Evolutionary conservation across 2,329 filamentous ascomycete genomes (phyloP).

Genomic region (Fusarium siculi): DNA sequence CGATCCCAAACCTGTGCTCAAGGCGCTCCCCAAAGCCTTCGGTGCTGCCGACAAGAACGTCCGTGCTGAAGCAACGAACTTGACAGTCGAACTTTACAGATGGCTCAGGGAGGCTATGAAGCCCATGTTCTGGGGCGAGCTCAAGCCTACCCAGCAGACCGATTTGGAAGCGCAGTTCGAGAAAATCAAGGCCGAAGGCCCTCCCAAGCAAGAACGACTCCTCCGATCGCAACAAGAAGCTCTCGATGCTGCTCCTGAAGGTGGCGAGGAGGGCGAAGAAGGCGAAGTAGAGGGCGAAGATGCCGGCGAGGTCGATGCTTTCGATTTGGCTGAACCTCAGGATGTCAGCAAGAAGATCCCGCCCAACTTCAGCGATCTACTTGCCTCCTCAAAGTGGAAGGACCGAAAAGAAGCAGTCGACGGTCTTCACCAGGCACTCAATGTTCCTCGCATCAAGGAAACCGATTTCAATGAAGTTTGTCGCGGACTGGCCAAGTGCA

Average conservation of each 20-base stretch:
- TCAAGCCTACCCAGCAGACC: constrained; percentile 94
- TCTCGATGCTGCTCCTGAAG: constrained; percentile 74
- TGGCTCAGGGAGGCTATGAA: constrained; percentile 99
- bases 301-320: constrained; percentile 77
- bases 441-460: constrained; percentile 92
- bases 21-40: constrained; percentile 88
- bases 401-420: constrained; percentile 96
- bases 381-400: constrained; percentile 97
- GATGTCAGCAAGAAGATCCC: constrained; percentile 87
- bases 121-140: constrained; percentile 93
- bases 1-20: constrained; percentile 92
- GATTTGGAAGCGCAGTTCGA: constrained; percentile 96
- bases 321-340: constrained; percentile 85
- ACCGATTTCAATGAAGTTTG: constrained; percentile 87
- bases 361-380: constrained; percentile 81
- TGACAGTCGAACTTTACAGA: constrained; percentile 93
- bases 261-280: constrained; percentile 66
- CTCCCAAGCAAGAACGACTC: constrained; percentile 90
- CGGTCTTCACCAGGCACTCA: constrained; percentile 77
- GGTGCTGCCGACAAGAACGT: constrained; percentile 99
- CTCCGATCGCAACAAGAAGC: constrained; percentile 90
- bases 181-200: constrained; percentile 85
- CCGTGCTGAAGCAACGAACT: constrained; percentile 88
- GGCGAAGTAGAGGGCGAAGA: constrained; percentile 63
- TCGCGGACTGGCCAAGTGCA: constrained; percentile 87